Percentiles rank a stretch among this genome's conserved stretches.
phyloP scores from a whole-genome alignment of 2,329 filamentous ascomycete genomes.

The Leptosphaerulina australis region DNA sequence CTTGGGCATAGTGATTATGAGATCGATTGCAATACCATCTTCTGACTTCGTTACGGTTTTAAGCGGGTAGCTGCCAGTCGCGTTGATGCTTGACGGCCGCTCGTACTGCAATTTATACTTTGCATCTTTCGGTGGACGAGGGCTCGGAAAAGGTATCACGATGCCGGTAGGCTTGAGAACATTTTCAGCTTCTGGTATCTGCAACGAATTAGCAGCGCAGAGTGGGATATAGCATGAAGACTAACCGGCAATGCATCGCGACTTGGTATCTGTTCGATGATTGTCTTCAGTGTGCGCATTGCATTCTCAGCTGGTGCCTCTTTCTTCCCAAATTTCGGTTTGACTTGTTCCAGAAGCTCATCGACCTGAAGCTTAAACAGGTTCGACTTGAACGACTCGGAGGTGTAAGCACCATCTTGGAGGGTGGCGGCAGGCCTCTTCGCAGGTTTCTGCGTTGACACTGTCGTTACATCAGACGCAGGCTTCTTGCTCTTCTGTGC shows the following conservation, averaged over 20 bases:
- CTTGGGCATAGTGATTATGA: slow-evolving; percentile 84
- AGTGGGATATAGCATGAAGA: background rate
- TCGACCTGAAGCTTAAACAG: slow-evolving; percentile 72
- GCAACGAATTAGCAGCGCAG: slow-evolving; percentile 19
- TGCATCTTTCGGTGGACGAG: slow-evolving; percentile 73
- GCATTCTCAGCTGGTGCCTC: slow-evolving; percentile 57
- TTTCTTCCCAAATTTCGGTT: slow-evolving; percentile 64
- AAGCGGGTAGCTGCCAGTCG: slow-evolving; percentile 84
- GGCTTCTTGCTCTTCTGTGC: slow-evolving; percentile 13
- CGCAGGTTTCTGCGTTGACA: slow-evolving; percentile 17
- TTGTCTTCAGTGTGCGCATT: slow-evolving; percentile 60
- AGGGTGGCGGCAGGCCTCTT: slow-evolving; percentile 35
- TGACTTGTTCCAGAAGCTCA: slow-evolving; percentile 64
- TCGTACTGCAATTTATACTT: slow-evolving; percentile 82
- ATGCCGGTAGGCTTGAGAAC: slow-evolving; percentile 70
- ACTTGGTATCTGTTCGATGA: slow-evolving; percentile 63
- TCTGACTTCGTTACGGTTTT: slow-evolving; percentile 74
- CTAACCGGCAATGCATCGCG: slow-evolving; percentile 55
- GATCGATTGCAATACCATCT: slow-evolving; percentile 68
- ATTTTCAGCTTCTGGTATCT: slow-evolving; percentile 73
- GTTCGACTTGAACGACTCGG: slow-evolving; percentile 67
- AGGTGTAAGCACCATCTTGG: slow-evolving; percentile 52
- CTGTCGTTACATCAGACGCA: slow-evolving; percentile 6
- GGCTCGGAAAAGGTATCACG: slow-evolving; percentile 82
- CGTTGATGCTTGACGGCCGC: slow-evolving; percentile 78